These are phyloP conservation scores for Oenanthe javanica DNA, from an alignment of 140 eudicot species.

Conservation along the genomic window DNA sequence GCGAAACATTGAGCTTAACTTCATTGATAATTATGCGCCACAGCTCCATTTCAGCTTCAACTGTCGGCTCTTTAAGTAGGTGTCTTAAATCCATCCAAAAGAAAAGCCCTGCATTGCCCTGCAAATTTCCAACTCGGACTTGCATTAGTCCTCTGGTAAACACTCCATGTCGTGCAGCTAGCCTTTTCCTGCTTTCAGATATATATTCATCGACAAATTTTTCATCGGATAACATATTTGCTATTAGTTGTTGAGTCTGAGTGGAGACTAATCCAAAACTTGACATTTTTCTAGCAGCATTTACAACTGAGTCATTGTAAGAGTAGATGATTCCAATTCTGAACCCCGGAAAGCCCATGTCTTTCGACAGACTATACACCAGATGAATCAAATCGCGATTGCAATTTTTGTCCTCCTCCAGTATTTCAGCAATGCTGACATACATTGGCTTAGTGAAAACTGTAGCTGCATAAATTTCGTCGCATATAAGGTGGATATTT, in stretches of 20 bases:
- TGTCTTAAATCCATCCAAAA: slow-evolving; percentile 51
- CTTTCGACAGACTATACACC: slow-evolving; percentile 49
- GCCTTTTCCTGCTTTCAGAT: slow-evolving; percentile 16
- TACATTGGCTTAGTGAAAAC: slow-evolving; percentile 22
- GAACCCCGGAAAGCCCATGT: slow-evolving; percentile 56
- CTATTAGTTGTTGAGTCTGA: slow-evolving; percentile 41
- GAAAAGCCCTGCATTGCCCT: slow-evolving; percentile 48
- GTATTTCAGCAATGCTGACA: slow-evolving; percentile 39
- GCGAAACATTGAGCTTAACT: slow-evolving; percentile 44
- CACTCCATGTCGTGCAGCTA: slow-evolving; percentile 24
- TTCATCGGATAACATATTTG: slow-evolving; percentile 40
- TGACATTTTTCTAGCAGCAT: slow-evolving; percentile 41
- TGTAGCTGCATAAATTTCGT: slow-evolving; percentile 48
- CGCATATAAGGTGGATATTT: slow-evolving; percentile 43
- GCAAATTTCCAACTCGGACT: slow-evolving; percentile 34
- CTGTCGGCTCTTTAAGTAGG: slow-evolving; percentile 27
- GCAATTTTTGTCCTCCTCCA: slow-evolving; percentile 23
- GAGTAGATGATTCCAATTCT: slow-evolving; percentile 46
- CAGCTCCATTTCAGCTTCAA: slow-evolving; percentile 32
- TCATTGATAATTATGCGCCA: slow-evolving; percentile 37
- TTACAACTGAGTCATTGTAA: slow-evolving; percentile 32
- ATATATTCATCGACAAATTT: slow-evolving; percentile 27
- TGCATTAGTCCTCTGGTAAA: slow-evolving; percentile 34
- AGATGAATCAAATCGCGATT: slow-evolving; percentile 29
- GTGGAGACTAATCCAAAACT: slow-evolving; percentile 51